Evolutionary conservation across 495 filamentous ascomycete species (phyloP), one percentile per base, ranked within the genome.

Genomic region (Achaetomiella virescens): DNA sequence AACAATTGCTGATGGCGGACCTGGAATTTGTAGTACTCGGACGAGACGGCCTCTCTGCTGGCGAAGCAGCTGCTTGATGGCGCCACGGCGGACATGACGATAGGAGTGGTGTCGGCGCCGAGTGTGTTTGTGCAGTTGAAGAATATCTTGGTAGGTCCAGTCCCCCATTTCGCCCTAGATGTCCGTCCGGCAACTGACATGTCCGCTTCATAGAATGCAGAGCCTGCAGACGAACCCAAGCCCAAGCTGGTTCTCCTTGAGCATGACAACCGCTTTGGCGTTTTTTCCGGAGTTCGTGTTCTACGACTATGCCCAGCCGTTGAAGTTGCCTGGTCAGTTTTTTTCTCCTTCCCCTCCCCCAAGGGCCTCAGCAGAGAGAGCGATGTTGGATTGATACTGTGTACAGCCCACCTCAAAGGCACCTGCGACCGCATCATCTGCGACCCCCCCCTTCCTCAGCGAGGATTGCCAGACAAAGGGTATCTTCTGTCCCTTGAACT

Each of bases 391-490:
- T 42, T 54, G 41, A 52, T 14, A 50, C 25, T 14, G 3, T 17
- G 0, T 17, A 8, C 27, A 77, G 72, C 63, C 3, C 66, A 81
- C 14, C 64, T 91, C 21, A 89, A 88, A 63, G 82, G 80, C 18
- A 72, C 64, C 29, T 81, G 81, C 36, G 81, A 89, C 66, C 73
- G 82, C 42, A 77, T 91, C 52, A 82, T 90, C 54, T 78, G 78
- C 57, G 88, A 92, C 67, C 88, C 88, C 0, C n/a, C 88, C 88
- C 2, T 92, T 91, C 57, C 71, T 91, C 8, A 86, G 80, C 61
- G 78, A 86, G 58, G 86, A 92, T 57, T 92, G 88, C 66, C 88
- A 92, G 59, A 88, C 87, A 0, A 90, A 90, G 75, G 72, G 85
- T 86, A 64, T 33, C 33, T 29, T 12, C 25, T 7, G 11, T 36